Evolutionary conservation across 495 filamentous ascomycete genomes (phyloP), one percentile per base, ranked within the genome.

Genomic region (Penicillium roqueforti): DNA sequence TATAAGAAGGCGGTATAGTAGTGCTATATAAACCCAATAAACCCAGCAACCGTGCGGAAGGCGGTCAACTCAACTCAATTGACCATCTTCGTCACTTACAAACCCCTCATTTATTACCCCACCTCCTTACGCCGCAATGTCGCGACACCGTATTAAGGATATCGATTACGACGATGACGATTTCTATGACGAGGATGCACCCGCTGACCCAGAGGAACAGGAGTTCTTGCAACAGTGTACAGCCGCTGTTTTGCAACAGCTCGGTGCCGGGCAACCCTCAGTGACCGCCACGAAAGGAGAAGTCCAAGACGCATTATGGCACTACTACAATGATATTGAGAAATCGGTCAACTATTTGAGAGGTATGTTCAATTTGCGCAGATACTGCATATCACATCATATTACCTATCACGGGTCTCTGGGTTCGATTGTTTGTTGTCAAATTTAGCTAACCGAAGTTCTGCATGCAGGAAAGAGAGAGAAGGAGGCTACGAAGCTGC

Each of bases 261-360:
- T 78, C 46, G 61, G 66, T 32, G 56, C 66, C 38, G 75, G 73
- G 53, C 59, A 70, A 26, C 70, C 73, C 22, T 61, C 71, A 16
- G 66, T 76, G 55, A 72, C 64, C 23, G 70, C 72, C 8, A 69
- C 72, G 25, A 69, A 71, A 34, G 58, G 81, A 29, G 86, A 95
- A 54, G 91, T 96, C 38, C 80, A 95, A 66, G 95, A 97, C 47
- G 80, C 91, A 0, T 68, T 98, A 28, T 98, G 91, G 89, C 83
- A 97, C 68, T 97, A 96, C 68, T 98, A 92, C 68, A 97, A 89
- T 64, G 92, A 98, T 66, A 77, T 96, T 23, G 82, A 83, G 23
- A 96, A 97, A 65, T 81, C 89, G 0, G 85, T 91, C 18, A 76
- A 81, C 52, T 96, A 92, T 62, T 70, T 98, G 34, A 74, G 83